phyloP scores from a whole-genome alignment of 2,329 filamentous ascomycete species.

The Aureobasidium vineae region DNA sequence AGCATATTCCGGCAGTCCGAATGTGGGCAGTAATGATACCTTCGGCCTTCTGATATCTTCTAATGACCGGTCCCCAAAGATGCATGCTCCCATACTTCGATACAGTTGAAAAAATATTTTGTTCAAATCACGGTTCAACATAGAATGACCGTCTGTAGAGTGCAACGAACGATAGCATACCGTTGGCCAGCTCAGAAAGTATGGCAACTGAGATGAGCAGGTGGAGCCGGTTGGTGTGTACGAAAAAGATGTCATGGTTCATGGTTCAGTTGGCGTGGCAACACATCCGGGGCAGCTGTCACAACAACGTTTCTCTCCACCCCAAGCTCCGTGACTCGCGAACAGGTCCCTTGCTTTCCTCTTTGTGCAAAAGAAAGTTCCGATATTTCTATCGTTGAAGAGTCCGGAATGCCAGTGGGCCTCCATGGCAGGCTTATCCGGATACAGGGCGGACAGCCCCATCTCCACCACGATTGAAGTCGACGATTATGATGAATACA shows the following conservation, averaged over 20 bases:
- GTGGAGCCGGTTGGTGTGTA: neutral
- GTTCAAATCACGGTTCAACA: neutral
- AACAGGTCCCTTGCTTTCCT: neutral
- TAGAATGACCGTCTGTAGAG: neutral
- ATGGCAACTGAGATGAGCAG: neutral
- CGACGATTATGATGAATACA: conserved; percentile 8
- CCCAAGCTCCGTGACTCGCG: conserved; percentile 15
- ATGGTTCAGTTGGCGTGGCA: conserved; percentile 2
- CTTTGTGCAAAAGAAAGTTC: neutral
- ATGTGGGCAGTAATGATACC: neutral
- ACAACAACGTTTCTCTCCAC: conserved; percentile 13
- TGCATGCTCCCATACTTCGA: neutral
- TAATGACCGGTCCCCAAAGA: neutral
- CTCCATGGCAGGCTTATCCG: neutral
- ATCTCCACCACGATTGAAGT: neutral
- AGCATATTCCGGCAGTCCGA: neutral
- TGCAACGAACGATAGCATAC: neutral
- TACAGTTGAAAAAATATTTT: neutral
- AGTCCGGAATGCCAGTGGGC: neutral
- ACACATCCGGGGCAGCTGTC: conserved; percentile 1
- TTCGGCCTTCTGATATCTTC: no score
- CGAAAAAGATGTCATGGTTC: neutral
- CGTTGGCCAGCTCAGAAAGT: neutral
- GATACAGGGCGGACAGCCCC: conserved; percentile 9
- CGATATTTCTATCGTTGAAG: neutral